Percentiles rank a stretch among this genome's conserved stretches.
Evolutionary conservation across 2,329 filamentous ascomycete genomes (phyloP).

Genomic region (Dryadomyces sulphureus): DNA sequence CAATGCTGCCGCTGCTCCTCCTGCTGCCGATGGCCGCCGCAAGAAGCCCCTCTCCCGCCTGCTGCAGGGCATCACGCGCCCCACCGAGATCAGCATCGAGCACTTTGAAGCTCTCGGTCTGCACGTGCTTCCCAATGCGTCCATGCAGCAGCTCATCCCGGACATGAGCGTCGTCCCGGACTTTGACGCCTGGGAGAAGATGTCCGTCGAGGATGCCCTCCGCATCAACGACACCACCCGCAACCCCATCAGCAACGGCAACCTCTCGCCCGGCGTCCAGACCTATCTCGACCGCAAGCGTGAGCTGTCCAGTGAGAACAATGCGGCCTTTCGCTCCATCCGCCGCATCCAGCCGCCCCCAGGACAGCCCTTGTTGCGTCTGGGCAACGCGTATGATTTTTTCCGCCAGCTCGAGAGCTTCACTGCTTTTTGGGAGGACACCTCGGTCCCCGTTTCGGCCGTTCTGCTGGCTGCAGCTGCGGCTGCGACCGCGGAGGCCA

Average conservation of each 20-base stretch:
- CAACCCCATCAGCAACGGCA: slow-evolving; percentile 34
- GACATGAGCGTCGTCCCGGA: slow-evolving; percentile 37
- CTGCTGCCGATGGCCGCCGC: neutral
- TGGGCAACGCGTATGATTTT: slow-evolving; percentile 53
- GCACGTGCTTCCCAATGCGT: slow-evolving; percentile 35
- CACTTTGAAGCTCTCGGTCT: slow-evolving; percentile 45
- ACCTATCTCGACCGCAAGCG: slow-evolving; percentile 42
- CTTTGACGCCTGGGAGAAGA: slow-evolving; percentile 34
- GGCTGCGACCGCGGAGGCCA: slow-evolving; percentile 19
- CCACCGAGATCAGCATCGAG: slow-evolving; percentile 28
- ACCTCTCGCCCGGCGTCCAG: slow-evolving; percentile 39
- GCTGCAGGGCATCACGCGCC: slow-evolving; percentile 38
- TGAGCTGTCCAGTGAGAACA: slow-evolving; percentile 41
- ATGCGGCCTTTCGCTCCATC: slow-evolving; percentile 45
- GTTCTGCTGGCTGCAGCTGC: slow-evolving; percentile 21
- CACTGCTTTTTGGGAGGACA: slow-evolving; percentile 47
- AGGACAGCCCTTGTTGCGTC: slow-evolving; percentile 36
- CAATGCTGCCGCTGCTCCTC: neutral
- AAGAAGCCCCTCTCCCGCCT: slow-evolving; percentile 28
- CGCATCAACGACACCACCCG: slow-evolving; percentile 33
- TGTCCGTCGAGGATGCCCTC: slow-evolving; percentile 33
- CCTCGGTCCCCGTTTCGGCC: slow-evolving; percentile 22
- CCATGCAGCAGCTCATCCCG: slow-evolving; percentile 36
- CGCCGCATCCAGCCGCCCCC: slow-evolving; percentile 38
- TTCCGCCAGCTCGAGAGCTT: slow-evolving; percentile 47